Evolutionary conservation across 768 basidiomycete genomes (phyloP).

Genomic region (Pleurotus giganteus): DNA sequence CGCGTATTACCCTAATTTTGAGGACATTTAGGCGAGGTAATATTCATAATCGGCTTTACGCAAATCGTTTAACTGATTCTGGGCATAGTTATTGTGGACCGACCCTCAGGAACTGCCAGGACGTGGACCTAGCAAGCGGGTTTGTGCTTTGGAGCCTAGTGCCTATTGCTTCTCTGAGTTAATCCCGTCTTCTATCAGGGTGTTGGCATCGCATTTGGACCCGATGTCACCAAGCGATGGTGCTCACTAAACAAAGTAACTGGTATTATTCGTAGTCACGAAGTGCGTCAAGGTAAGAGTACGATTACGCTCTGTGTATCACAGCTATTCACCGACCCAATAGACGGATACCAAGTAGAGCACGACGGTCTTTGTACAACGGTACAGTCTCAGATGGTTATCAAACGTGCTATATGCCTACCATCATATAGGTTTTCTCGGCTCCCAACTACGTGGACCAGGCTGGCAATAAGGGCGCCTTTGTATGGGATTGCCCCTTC

Average conservation of each 20-base stretch:
- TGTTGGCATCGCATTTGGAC: slow-evolving; percentile 94
- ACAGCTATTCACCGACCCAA: slow-evolving; percentile 5
- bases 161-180: slow-evolving; percentile 11
- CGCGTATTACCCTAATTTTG: slow-evolving; percentile 3
- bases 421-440: slow-evolving; percentile 68
- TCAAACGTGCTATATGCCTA: slow-evolving; percentile 6
- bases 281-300: slow-evolving; percentile 82
- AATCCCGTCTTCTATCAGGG: slow-evolving; percentile 49
- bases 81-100: slow-evolving; percentile 81
- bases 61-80: slow-evolving; percentile 11
- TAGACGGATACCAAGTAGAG: slow-evolving; percentile 93
- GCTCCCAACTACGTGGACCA: slow-evolving; percentile 97
- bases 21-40: slow-evolving; percentile 61
- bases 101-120: slow-evolving; percentile 90
- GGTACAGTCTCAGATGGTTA: slow-evolving; percentile 34
- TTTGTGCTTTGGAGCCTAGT: slow-evolving; percentile 33
- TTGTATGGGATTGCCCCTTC: slow-evolving; percentile 47
- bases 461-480: slow-evolving; percentile 89
- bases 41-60: slow-evolving; percentile 8
- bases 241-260: slow-evolving; percentile 84
- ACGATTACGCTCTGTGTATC: slow-evolving; percentile 3
- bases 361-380: slow-evolving; percentile 95
- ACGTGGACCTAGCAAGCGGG: slow-evolving; percentile 94
- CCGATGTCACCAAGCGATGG: slow-evolving; percentile 89
- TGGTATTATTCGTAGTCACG: slow-evolving; percentile 91